Percentiles rank a stretch among this genome's conserved stretches.
phyloP scores from a whole-genome alignment of 2,329 filamentous ascomycete genomes.

The Aspergillus alliaceus region DNA sequence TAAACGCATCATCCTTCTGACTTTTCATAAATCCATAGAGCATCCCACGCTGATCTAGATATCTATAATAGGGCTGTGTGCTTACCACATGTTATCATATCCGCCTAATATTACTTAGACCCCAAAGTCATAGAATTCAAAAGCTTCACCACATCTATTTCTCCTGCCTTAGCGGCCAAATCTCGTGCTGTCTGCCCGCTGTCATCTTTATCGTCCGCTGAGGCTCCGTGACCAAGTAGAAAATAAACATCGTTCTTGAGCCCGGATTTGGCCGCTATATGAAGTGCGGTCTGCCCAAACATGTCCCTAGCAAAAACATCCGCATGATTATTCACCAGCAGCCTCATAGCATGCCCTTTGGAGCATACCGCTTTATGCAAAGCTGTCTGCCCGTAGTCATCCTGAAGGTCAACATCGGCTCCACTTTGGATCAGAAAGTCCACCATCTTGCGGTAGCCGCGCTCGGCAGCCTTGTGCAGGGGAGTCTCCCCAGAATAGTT shows the following conservation, averaged over 20 bases:
- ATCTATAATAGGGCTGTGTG: too few species aligned
- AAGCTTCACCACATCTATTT: constrained; percentile 8
- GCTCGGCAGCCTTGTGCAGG: constrained; percentile 28
- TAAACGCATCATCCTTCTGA: too few species aligned
- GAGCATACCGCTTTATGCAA: constrained; percentile 21
- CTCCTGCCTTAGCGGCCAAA: constrained; percentile 16
- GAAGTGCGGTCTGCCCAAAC: constrained; percentile 23
- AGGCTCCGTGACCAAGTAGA: constrained; percentile 21
- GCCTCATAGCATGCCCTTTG: constrained; percentile 21
- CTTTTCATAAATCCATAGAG: neutral
- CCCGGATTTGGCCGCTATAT: constrained; percentile 23
- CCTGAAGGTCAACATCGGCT: constrained; percentile 24
- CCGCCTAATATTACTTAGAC: neutral
- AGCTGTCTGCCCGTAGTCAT: constrained; percentile 22
- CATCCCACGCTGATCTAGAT: neutral
- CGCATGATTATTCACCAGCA: constrained; percentile 19
- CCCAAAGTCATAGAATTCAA: constrained; percentile 7
- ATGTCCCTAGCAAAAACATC: constrained; percentile 22
- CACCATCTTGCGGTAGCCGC: constrained; percentile 28
- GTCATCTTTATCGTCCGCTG: constrained; percentile 16
- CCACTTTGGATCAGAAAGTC: constrained; percentile 26
- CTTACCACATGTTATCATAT: too few species aligned
- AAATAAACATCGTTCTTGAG: constrained; percentile 21
- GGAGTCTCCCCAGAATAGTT: constrained; percentile 28
- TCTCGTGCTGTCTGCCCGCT: constrained; percentile 21